Percentiles rank a stretch among this genome's conserved stretches.
Conservation (phyloP, 441 rosid genomes). For the Pelargonium myrrhifolium region DNA sequence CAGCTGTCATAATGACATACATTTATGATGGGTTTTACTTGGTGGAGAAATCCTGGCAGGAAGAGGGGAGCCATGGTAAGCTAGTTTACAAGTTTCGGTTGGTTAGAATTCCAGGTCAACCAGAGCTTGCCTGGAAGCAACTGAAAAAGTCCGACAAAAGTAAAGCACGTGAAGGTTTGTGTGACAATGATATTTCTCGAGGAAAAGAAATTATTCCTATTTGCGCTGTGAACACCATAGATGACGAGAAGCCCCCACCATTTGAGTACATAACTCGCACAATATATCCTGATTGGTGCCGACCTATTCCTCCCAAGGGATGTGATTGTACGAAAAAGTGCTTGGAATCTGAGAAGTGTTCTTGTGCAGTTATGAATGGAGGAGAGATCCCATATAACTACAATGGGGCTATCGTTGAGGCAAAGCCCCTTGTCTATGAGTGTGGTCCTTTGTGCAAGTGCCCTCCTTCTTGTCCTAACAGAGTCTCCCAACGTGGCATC, state of each 20-base stretch:
- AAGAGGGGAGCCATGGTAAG: conserved; percentile 54
- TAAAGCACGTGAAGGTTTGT: conserved; percentile 53
- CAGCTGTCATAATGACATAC: conserved; percentile 22
- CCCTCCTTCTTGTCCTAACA: conserved; percentile 62
- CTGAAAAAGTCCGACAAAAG: conserved; percentile 46
- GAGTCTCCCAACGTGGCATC: conserved; percentile 74
- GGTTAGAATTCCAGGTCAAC: conserved; percentile 61
- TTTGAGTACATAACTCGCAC: conserved; percentile 47
- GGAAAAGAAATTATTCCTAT: conserved; percentile 68
- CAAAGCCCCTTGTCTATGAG: conserved; percentile 60
- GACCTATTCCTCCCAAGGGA: conserved; percentile 39
- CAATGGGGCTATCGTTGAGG: conserved; percentile 65
- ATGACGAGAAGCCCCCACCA: conserved; percentile 56
- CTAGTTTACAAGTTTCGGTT: conserved; percentile 59
- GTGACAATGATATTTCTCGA: conserved; percentile 52
- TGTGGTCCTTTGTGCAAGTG: conserved; percentile 82
- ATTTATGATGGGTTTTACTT: conserved; percentile 73
- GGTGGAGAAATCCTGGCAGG: conserved; percentile 57
- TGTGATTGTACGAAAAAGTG: conserved; percentile 59
- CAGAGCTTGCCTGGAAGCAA: conserved; percentile 81
- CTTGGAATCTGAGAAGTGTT: conserved; percentile 41
- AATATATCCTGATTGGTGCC: conserved; percentile 54
- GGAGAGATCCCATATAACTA: conserved; percentile 74
- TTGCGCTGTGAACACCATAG: conserved; percentile 64
- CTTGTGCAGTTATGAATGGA: conserved; percentile 58